phyloP scores from a whole-genome alignment of 2,329 filamentous ascomycete species.

The Cordyceps farinosa region DNA sequence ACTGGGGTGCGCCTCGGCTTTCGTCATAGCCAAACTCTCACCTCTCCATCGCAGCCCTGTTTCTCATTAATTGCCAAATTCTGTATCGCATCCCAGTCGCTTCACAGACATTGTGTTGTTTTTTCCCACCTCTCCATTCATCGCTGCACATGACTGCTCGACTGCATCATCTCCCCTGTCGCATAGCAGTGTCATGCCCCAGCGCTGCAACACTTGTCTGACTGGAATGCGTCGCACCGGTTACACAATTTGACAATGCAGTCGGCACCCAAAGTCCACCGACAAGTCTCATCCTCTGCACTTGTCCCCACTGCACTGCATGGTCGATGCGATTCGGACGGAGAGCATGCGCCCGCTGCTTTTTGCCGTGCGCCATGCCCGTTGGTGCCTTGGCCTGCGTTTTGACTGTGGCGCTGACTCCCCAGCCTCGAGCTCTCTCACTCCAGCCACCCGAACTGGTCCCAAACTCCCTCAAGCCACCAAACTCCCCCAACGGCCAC shows the following conservation, averaged over 20 bases:
- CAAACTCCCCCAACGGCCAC: neutral
- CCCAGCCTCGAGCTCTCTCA: neutral
- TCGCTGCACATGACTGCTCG: neutral
- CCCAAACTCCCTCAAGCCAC: neutral
- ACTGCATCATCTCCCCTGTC: neutral
- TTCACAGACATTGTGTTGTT: neutral
- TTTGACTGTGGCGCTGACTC: neutral
- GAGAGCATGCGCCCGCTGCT: neutral
- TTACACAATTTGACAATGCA: slow-evolving; percentile 13
- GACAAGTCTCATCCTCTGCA: neutral
- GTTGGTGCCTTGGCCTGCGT: neutral
- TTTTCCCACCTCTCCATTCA: neutral
- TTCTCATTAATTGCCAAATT: neutral
- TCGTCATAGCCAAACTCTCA: neutral
- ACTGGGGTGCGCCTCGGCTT: neutral
- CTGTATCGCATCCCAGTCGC: neutral
- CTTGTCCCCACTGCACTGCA: neutral
- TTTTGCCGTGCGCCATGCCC: neutral
- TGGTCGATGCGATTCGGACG: neutral
- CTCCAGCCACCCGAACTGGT: slow-evolving; percentile 1
- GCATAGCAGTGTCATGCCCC: slow-evolving; percentile 14
- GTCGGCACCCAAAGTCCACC: neutral
- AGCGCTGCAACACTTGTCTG: slow-evolving; percentile 8
- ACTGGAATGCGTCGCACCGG: slow-evolving; percentile 16
- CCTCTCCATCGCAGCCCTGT: neutral